These are phyloP conservation scores for Carex pumila DNA, from an alignment of 176 grass and related monocot species.

Conservation along the genomic window DNA sequence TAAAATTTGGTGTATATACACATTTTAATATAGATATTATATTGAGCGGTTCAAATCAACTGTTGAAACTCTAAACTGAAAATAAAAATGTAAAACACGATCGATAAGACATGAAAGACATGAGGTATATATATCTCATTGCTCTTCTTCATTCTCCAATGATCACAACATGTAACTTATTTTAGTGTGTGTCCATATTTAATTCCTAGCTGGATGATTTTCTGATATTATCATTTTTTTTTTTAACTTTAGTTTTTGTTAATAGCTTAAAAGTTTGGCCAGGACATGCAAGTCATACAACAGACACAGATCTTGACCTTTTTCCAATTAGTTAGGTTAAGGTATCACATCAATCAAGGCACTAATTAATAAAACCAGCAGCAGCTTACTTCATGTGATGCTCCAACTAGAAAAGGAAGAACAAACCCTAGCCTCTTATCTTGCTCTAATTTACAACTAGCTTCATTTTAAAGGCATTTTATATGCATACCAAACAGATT, in stretches of 20 bases:
- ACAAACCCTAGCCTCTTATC: neutral
- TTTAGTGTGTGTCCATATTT: neutral
- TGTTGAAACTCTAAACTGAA: no score
- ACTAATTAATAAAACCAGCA: neutral
- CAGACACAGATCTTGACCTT: neutral
- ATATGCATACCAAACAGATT: neutral
- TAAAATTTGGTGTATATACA: no score
- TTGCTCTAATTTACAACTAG: neutral
- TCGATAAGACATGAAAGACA: no score
- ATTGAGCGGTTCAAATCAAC: no score
- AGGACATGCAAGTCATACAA: neutral
- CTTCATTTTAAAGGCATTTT: no score
- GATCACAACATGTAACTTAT: neutral
- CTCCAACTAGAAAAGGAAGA: neutral
- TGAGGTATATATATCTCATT: neutral
- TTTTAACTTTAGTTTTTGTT: neutral
- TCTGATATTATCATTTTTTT: neutral
- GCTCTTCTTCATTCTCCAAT: neutral
- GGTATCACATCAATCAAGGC: constrained; percentile 2
- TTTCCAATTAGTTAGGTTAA: constrained; percentile 3
- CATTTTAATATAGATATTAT: no score
- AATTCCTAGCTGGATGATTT: neutral
- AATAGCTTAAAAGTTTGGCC: neutral
- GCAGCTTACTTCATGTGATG: neutral
- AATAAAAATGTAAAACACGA: no score